Percentiles rank a stretch among this genome's conserved stretches.
phyloP scores from a whole-genome alignment of 2,329 filamentous ascomycete genomes.

The Cladosporium velox region DNA sequence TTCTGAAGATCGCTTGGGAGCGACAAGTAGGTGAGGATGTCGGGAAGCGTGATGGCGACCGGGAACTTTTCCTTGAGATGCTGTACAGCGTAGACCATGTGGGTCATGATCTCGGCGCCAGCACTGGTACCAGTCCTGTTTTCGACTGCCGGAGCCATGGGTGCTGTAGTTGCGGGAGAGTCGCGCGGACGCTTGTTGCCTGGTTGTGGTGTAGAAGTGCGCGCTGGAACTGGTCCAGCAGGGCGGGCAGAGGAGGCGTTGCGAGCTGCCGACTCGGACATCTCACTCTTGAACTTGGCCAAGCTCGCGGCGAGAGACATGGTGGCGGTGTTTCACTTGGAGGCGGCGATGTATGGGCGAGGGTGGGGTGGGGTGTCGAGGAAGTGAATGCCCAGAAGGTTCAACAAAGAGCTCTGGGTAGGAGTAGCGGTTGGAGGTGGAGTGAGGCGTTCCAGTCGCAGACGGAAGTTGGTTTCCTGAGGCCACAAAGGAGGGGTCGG shows the following conservation, averaged over 20 bases:
- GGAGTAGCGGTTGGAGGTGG: background rate
- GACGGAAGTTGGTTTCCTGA: background rate
- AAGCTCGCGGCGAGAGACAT: constrained; percentile 37
- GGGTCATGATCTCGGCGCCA: constrained; percentile 79
- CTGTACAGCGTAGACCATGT: constrained; percentile 83
- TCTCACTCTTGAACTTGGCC: constrained; percentile 35
- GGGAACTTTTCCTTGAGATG: constrained; percentile 70
- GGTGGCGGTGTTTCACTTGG: constrained; percentile 19
- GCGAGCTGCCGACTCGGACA: constrained; percentile 33
- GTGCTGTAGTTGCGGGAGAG: background rate
- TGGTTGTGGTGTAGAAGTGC: constrained; percentile 24
- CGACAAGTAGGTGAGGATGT: constrained; percentile 79
- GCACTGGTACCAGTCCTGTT: constrained; percentile 57
- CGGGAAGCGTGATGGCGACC: constrained; percentile 67
- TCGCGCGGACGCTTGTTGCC: constrained; percentile 18
- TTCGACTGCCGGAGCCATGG: background rate
- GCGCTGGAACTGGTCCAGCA: constrained; percentile 26
- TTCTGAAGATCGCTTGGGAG: constrained; percentile 53
- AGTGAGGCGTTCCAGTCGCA: background rate
- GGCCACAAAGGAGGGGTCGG: background rate
- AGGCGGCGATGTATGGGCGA: constrained; percentile 1
- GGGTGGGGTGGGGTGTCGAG: background rate
- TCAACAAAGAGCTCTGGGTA: constrained; percentile 36
- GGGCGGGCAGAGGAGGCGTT: constrained; percentile 34
- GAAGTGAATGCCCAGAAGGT: constrained; percentile 28